Base-by-base conservation (phyloP, 1,139 yeast genomes). In the Nakaseomyces sp. region DNA sequence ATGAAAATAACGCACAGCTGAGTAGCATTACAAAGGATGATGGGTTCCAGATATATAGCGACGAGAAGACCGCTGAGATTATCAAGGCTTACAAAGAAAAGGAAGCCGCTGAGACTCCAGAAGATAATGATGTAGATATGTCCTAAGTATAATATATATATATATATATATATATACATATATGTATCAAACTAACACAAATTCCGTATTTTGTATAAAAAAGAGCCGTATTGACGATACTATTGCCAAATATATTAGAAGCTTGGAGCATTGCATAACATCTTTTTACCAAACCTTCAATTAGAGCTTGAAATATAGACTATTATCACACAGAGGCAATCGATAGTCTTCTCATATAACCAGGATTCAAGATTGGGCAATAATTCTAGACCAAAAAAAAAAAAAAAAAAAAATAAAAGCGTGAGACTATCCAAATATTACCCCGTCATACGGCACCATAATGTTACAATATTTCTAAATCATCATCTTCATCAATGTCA, bases 1-100 rank as follows among this genome's bases (percentile, higher is more conserved):
- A 93, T 65, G 84, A 94, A 49, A 86, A 84, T 57, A 93, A 93
- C 64, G 96, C 96, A 31, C 98, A 93, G 69, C 75, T 93, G 59
- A 94, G 98, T 42, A 77, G 91, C 57, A 95, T 93, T 41, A 91
- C 98, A 29, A 74, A 75, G 55, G 93, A 81, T 29, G 76, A 75
- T 33, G 98, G 98, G 0, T 93, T 88, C 69, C 77, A 81, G 64
- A 81, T 91, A 48, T 93, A 93, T 66, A 72, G 74, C 40, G 95
- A 89, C 56, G 87, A 78, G 42, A 81, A 82, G 63, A 87, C 95
- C 58, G 87, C 86, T 43, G 82, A 74, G 47, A 84, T 89, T 45
- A 91, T 91, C 49, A 79, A 77, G 54, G 73, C 70, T 47, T 72
- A 89, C 61, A 85, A 81, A 56, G 87, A 81, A 56, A 85, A 81